Evolutionary conservation across 495 filamentous ascomycete genomes (phyloP).

Genomic region (Annulohypoxylon stygium): DNA sequence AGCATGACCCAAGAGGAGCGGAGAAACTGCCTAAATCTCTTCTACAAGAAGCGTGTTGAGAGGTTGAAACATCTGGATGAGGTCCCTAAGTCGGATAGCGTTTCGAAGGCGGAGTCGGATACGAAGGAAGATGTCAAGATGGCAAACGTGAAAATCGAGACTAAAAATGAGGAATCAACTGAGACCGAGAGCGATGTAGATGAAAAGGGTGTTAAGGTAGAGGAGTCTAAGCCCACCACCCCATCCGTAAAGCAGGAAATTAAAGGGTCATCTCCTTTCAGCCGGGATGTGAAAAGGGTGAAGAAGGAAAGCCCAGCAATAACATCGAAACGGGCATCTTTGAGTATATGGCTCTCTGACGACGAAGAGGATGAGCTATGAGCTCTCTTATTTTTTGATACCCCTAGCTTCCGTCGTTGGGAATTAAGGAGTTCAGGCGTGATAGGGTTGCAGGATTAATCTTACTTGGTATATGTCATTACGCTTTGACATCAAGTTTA

Average conservation of each 20-base stretch:
- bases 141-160: constrained; percentile 21
- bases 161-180: not conserved
- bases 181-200: constrained; percentile 2
- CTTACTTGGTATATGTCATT: not conserved
- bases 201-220: constrained; percentile 15
- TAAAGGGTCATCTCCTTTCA: not conserved
- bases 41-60: constrained; percentile 72
- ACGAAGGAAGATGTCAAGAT: constrained; percentile 26
- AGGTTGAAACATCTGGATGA: constrained; percentile 49
- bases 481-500: not conserved
- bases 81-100: constrained; percentile 16
- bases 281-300: constrained; percentile 2
- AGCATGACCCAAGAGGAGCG: constrained; percentile 91
- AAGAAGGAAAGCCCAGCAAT: constrained; percentile 17
- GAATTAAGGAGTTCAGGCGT: not conserved
- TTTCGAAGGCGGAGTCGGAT: constrained; percentile 20
- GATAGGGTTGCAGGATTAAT: not conserved
- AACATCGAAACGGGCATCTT: constrained; percentile 29
- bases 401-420: not conserved
- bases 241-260: constrained; percentile 25
- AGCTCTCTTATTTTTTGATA: constrained; percentile 24
- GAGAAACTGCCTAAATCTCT: constrained; percentile 81
- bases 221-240: constrained; percentile 23
- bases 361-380: constrained; percentile 50
- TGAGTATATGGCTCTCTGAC: constrained; percentile 47